These are phyloP conservation scores for Leptodontidium sp. DNA, from an alignment of 2,329 filamentous ascomycete species.

Conservation along the genomic window DNA sequence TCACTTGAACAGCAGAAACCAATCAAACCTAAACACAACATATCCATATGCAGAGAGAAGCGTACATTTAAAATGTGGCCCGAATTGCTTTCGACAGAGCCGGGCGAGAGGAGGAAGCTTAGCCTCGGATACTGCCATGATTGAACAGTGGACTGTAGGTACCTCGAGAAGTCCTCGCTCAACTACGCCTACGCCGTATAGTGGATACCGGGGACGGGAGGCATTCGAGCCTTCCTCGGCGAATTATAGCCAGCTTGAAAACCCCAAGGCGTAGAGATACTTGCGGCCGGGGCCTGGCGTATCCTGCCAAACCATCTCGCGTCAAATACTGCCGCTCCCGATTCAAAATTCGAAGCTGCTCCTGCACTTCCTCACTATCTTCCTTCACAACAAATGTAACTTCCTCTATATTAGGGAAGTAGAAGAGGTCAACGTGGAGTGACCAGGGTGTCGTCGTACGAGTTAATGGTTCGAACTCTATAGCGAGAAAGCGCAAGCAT, in stretches of 20 bases:
- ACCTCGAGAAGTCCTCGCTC: neutral
- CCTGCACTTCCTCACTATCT: neutral
- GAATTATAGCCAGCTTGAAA: neutral
- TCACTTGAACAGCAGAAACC: no score
- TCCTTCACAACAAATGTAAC: neutral
- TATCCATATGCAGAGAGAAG: no score
- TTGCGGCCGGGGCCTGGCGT: neutral
- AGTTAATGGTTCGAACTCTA: neutral
- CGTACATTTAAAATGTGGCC: no score
- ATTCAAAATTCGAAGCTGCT: neutral
- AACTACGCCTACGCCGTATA: neutral
- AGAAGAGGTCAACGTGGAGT: neutral
- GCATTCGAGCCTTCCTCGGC: neutral
- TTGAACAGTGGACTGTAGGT: no score
- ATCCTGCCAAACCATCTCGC: neutral
- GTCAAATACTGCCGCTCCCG: neutral
- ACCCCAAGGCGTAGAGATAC: neutral
- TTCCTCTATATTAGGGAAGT: neutral
- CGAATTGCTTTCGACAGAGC: no score
- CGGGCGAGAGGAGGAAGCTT: no score
- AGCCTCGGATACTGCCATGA: no score
- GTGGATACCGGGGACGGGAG: neutral
- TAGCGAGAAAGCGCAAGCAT: neutral
- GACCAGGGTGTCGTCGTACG: neutral
- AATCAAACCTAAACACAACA: no score